Evolutionary conservation across 2,329 filamentous ascomycete species (phyloP), one percentile per base, ranked within the genome.

Genomic region (Epichloe sp.): DNA sequence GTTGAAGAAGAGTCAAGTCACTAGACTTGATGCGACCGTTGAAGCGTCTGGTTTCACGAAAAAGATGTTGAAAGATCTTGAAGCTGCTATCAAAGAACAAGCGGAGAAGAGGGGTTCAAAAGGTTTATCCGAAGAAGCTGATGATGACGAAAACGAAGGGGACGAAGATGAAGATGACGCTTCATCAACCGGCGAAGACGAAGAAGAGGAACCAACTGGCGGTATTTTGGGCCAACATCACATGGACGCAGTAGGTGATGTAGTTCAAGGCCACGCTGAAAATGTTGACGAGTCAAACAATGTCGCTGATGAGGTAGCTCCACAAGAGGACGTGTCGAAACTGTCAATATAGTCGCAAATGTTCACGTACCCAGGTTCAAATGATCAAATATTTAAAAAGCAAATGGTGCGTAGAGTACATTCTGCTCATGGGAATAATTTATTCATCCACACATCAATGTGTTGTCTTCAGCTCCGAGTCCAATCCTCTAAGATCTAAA

Each of bases 21-120:
- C 73, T 55, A 78, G 93, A 57, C 69, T 98, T 15, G 94, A 98
- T 67, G 83, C 94, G 15, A 80, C 87, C 35, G 89, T 95, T 1
- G 86, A 94, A 63, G 93, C 93, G 0, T 95, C 88, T 2, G 93
- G 93, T 0, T 97, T 98, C 66, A 95, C 88, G 19, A 94, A 85
- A 73, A 97, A 95, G 71, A 95, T 96, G 85, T 80, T 88, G 15
- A 95, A 93, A 67, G 93, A 98, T 59, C 71, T 98, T 15, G 93
- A 96, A 63, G 78, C 80, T 10, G 95, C 95, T 57, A 93, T 98
- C 70, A 83, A 84, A 59, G 85, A 86, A 71, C 85, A 89, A 63
- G 79, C 82, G 49, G 71, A 73, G 41, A 55, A 65, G 45, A 64
- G 70, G n/a, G 64, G 66, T 1, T 66, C 65, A n/a, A 62, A 62